Evolutionary conservation across 306 rosid genomes (phyloP), one percentile per base, ranked within the genome.

Genomic region (Castanospermum australe): DNA sequence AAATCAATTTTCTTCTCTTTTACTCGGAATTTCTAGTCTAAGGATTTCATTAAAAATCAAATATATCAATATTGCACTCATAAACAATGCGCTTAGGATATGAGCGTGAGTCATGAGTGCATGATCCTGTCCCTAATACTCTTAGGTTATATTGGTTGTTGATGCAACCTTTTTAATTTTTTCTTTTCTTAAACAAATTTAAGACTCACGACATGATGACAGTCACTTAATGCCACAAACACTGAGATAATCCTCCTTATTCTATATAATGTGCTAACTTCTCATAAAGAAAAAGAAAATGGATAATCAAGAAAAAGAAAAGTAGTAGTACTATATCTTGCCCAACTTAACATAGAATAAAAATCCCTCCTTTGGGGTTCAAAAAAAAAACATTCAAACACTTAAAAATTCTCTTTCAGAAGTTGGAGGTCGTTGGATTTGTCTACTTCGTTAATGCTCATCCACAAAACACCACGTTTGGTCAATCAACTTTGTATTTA

Each of bases 391-490:
- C 69, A 47, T 55, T 44, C 78, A 74, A 67, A 75, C 70, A n/a
- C 55, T 74, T 44, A 6, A 57, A 78, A 50, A 36, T 17, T 39
- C 20, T 62, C 11, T 18, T 22, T 12, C 33, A 52, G 66, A 85
- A 45, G 71, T 78, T 61, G 86, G 61, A 68, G 79, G 83, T 85
- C 80, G 85, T 62, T 84, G 76, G 65, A 55, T 62, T 74, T 79
- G 84, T 82, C 82, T 71, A 63, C 54, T 82, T 78, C 56, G 56
- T 69, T 78, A 62, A 74, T 74, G 84, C 79, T 78, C 82, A 63
- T 78, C 89, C 84, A 82, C 84, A 78, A 85, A 85, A 74, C 73
- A 36, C 60, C 79, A 45, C 77, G 79, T 65, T 47, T 13, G 51
- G 67, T 73, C 83, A 74, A 73, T 82, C 79, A 61, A 68, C 76